Percentiles rank a stretch among this genome's conserved stretches.
phyloP scores from a whole-genome alignment of 768 basidiomycete species.

The Aureoboletus auriporus region DNA sequence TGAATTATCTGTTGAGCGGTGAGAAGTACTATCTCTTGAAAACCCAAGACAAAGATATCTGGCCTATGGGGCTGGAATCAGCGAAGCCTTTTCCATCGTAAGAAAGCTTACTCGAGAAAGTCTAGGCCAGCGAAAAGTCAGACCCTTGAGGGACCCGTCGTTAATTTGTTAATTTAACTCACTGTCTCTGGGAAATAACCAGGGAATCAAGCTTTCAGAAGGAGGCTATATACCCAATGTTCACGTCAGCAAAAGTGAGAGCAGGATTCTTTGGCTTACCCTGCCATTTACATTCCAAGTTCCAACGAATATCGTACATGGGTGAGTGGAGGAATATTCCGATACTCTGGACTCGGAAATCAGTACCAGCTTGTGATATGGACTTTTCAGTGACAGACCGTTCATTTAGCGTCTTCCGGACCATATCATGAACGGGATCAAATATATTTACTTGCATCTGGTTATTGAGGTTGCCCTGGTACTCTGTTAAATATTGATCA shows the following conservation, averaged over 20 bases:
- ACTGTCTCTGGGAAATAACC: slow-evolving; percentile 88
- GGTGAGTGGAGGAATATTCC: slow-evolving; percentile 80
- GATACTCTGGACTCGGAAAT: slow-evolving; percentile 42
- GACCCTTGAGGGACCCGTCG: background rate
- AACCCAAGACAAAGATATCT: slow-evolving; percentile 86
- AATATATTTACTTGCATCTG: slow-evolving; percentile 88
- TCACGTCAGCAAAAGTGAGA: slow-evolving; percentile 5
- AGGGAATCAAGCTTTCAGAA: slow-evolving; percentile 78
- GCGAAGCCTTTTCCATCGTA: slow-evolving; percentile 20
- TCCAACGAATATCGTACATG: slow-evolving; percentile 77
- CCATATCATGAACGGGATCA: slow-evolving; percentile 89
- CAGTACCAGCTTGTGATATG: background rate
- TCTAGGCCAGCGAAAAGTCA: slow-evolving; percentile 12
- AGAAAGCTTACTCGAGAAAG: slow-evolving; percentile 14
- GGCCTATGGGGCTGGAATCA: slow-evolving; percentile 45
- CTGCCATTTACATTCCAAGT: slow-evolving; percentile 97
- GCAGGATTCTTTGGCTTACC: slow-evolving; percentile 39
- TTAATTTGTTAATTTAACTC: slow-evolving; percentile 24
- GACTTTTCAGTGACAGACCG: slow-evolving; percentile 42
- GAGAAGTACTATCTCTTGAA: slow-evolving; percentile 96
- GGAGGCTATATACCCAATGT: slow-evolving; percentile 46
- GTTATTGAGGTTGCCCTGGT: slow-evolving; percentile 85
- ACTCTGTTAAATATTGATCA: slow-evolving; percentile 3
- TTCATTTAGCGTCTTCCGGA: slow-evolving; percentile 64
- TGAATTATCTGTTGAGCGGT: slow-evolving; percentile 98